phyloP scores from a whole-genome alignment of 1,139 yeast species.

The Debaryomyces robertsiae region DNA sequence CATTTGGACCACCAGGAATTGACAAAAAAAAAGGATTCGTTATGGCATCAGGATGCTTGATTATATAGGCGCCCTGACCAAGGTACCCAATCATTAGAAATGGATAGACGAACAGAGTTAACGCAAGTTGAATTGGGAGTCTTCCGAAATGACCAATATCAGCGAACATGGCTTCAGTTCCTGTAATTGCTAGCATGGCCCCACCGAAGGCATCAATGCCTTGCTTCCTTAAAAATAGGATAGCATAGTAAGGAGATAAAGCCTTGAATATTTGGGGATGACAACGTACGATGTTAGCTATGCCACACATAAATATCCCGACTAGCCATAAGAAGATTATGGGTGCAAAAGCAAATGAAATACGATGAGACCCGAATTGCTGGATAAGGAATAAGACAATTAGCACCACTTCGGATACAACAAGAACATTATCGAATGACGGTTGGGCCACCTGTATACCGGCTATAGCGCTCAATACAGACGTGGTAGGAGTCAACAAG shows the following conservation, averaged over 20 bases:
- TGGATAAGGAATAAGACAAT: slow-evolving; percentile 47
- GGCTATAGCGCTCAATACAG: slow-evolving; percentile 55
- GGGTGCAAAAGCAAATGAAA: slow-evolving; percentile 54
- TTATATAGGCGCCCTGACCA: slow-evolving; percentile 59
- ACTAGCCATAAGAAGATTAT: slow-evolving; percentile 54
- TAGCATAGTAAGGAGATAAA: slow-evolving; percentile 55
- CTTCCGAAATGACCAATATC: slow-evolving; percentile 60
- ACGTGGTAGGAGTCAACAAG: slow-evolving; percentile 61
- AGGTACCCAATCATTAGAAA: slow-evolving; percentile 52
- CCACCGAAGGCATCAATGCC: slow-evolving; percentile 51
- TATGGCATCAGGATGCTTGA: slow-evolving; percentile 41
- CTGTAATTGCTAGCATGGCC: slow-evolving; percentile 58
- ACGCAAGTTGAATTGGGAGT: slow-evolving; percentile 50
- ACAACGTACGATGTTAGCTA: slow-evolving; percentile 41
- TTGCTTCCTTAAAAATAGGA: slow-evolving; percentile 39
- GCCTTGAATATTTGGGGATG: slow-evolving; percentile 51
- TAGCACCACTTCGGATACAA: slow-evolving; percentile 52
- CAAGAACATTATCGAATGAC: slow-evolving; percentile 39
- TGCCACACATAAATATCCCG: slow-evolving; percentile 47
- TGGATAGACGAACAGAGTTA: slow-evolving; percentile 52
- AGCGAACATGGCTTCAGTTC: slow-evolving; percentile 66
- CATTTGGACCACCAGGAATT: slow-evolving; percentile 51
- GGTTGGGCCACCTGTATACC: slow-evolving; percentile 53
- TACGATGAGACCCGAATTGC: slow-evolving; percentile 47
- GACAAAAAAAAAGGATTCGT: slow-evolving; percentile 50